Evolutionary conservation across 208 protist genomes (phyloP), one percentile per base, ranked within the genome.

Genomic region (Trypanosoma platydactyli): DNA sequence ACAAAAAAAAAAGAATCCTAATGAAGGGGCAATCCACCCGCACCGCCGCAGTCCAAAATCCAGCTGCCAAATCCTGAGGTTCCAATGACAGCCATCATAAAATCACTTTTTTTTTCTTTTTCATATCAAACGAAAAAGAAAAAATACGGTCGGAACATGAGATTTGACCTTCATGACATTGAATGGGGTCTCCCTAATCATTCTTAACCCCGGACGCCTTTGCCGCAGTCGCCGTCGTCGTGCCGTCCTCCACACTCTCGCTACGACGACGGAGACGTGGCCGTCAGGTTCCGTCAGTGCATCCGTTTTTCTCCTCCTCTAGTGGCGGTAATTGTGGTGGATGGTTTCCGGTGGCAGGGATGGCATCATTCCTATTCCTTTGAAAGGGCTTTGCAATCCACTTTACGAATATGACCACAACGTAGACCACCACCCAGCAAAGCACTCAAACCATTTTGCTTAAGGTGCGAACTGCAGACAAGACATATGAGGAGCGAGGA

Each of bases 351-450:
- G 44, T 51, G 4, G 6, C 51, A 1, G 41, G 56, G 12, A 24
- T 40, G 4, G 30, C 20, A n/a, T 40, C 58, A 57, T 51, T 62
- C n/a, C 30, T 56, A 49, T 49, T 42, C 9, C 27, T 16, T 13
- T 45, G 54, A 53, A 80, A 77, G 35, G 78, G 60, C 22, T 15
- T n/a, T 13, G 66, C 62, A 50, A 88, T 53, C 63, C 60, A 78
- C 58, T 72, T 80, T 38, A 66, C 62, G 13, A 80, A 42, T 49
- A 70, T 71, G 59, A 71, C 72, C 1, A 85, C 65, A 15, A 75
- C 61, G 58, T 88, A 83, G 42, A 85, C 79, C 55, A 85, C 76
- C 53, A 88, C 44, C 79, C 82, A 88, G 54, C 82, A 88, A 22
- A 64, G 50, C 64, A 82, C 65, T 79, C 76, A 86, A 44, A 80